A percentile compares a stretch with the other conserved stretches of the same genome.
Conservation (phyloP, 495 filamentous ascomycete species). For the Saxispiralis lemnorum region DNA sequence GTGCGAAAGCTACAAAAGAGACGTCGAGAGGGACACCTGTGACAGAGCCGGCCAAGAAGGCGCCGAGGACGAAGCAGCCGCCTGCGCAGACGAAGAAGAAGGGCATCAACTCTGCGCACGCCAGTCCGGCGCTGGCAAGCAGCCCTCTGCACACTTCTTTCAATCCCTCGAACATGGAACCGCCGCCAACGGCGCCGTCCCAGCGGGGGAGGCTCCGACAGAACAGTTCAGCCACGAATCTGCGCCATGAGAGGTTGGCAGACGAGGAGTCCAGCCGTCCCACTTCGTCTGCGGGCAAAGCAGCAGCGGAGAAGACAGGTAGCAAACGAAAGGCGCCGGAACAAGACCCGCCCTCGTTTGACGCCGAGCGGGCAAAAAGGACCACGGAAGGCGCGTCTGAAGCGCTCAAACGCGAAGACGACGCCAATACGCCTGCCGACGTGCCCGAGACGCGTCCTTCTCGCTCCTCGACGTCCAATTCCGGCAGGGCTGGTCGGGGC, state of each 20-base stretch:
- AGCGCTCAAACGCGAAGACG: not conserved
- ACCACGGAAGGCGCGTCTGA: not conserved
- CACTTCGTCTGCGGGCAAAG: slow-evolving; percentile 2
- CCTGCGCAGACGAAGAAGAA: slow-evolving; percentile 8
- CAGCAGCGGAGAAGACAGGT: not conserved
- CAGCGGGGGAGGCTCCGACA: slow-evolving; percentile 10
- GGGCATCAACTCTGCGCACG: slow-evolving; percentile 7
- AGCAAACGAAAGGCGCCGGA: slow-evolving; percentile 7
- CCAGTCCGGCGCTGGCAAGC: slow-evolving; percentile 14
- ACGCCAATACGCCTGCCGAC: not conserved
- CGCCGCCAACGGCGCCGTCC: slow-evolving; percentile 1
- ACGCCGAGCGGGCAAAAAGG: slow-evolving; percentile 1
- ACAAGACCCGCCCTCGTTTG: not conserved
- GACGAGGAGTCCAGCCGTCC: slow-evolving; percentile 5
- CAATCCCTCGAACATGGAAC: slow-evolving; percentile 7
- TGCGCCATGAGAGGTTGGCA: slow-evolving; percentile 7
- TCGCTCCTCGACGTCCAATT: slow-evolving; percentile 6
- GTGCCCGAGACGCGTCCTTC: slow-evolving; percentile 1
- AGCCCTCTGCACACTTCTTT: slow-evolving; percentile 15
- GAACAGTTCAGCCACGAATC: slow-evolving; percentile 11
- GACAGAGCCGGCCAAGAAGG: slow-evolving; percentile 7
- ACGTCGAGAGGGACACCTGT: slow-evolving; percentile 9
- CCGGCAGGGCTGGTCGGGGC: slow-evolving; percentile 11
- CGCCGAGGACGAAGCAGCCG: slow-evolving; percentile 7
- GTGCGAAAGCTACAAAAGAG: slow-evolving; percentile 4